Base-by-base conservation (phyloP, 1,284 basidiomycete genomes). In the Peniophora sp. region DNA sequence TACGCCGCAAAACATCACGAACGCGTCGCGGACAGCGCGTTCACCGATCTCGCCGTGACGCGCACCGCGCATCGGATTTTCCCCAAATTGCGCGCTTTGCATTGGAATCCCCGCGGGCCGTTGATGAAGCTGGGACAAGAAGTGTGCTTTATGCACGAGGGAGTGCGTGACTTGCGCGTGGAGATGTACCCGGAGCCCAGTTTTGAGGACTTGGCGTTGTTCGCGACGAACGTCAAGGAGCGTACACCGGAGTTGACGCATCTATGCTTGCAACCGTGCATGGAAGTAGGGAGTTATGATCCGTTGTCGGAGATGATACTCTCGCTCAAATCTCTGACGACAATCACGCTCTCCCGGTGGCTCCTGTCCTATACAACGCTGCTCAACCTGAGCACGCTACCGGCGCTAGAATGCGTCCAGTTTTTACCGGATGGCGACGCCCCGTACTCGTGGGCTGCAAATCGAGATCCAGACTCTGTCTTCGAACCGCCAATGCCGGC, bases 1-100 rank as follows among this genome's bases (percentile, higher is more conserved):
- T 58, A 62, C 51, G 37, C 15, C 18, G 49, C 53, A 37, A 20
- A 50, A 50, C 17, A 23, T 8, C 6, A 32, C 27, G 34, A n/a
- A 23, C 20, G 53, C 46, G 51, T 55, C 24, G 53, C 48, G 45
- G 47, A 47, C 45, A 54, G 15, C 11, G 60, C 76, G 22, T 74
- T 83, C 55, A 74, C 80, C 58, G 74, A 76, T 48, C 67, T 84
- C 10, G 78, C 78, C 0, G 68, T 75, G 43, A 77, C 80, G 2
- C 70, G 81, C 3, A 73, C 74, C 0, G 67, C 66, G 3, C 58
- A 78, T 37, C 68, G 74, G 47, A 70, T 83, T 32, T 60, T 85
- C 8, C 82, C 82, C 3, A 76, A 76, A 56, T 66, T 81, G 52
- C 73, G 73, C 32, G 68, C 70, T 0, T 62, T 83, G 8, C 61